Percentiles rank a stretch among this genome's conserved stretches.
Evolutionary conservation across 2,329 filamentous ascomycete genomes (phyloP).

Genomic region (Cladobotryum mycophilum): DNA sequence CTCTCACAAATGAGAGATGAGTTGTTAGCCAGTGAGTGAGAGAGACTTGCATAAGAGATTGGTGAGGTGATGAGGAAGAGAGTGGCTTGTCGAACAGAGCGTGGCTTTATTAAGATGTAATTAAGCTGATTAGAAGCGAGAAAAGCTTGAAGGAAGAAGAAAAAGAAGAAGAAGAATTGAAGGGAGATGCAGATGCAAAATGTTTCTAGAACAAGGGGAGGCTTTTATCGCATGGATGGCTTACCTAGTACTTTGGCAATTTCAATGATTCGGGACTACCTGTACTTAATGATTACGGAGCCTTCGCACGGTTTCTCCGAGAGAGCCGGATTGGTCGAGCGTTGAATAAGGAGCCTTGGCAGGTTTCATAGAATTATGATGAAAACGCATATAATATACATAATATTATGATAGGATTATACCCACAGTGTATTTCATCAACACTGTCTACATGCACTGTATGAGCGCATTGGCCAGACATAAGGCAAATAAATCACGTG

Average conservation of each 20-base stretch:
- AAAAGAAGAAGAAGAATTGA: not conserved
- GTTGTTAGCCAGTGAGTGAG: not conserved
- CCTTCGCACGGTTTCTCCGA: constrained; percentile 10
- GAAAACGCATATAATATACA: too few relatives aligned
- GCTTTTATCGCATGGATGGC: constrained; percentile 6
- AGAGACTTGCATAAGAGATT: not conserved
- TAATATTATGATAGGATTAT: too few relatives aligned
- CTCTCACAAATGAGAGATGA: not conserved
- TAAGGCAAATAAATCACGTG: not conserved
- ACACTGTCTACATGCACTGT: not conserved
- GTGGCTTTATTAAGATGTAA: not conserved
- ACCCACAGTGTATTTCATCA: too few relatives aligned
- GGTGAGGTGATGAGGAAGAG: not conserved
- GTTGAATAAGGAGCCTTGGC: too few relatives aligned
- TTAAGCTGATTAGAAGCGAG: not conserved
- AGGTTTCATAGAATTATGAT: too few relatives aligned
- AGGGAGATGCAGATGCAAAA: not conserved
- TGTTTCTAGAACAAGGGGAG: constrained; percentile 3
- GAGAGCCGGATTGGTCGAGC: constrained; percentile 6
- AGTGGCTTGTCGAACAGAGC: not conserved
- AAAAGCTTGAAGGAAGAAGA: not conserved
- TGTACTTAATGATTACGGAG: constrained; percentile 6
- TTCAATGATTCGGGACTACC: not conserved
- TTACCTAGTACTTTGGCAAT: constrained; percentile 1
- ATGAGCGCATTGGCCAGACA: not conserved